Base-by-base conservation (phyloP, 495 filamentous ascomycete genomes). In the Monascus purpureus region DNA sequence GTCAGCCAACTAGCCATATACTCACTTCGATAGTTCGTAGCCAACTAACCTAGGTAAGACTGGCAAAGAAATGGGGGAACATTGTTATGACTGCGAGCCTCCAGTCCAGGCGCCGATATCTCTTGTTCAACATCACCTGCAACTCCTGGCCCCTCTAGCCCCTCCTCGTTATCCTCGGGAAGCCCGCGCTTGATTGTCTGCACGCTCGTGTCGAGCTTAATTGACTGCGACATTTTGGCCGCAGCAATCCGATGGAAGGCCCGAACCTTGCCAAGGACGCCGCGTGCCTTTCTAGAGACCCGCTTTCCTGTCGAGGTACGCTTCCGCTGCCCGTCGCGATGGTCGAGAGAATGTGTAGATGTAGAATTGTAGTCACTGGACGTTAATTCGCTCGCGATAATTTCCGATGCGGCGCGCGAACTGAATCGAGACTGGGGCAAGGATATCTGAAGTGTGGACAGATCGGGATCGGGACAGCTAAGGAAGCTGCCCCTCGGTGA, bases 201-300 rank as follows among this genome's bases (percentile, higher is more conserved):
- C 24, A 63, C 48, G 31, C 41, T 60, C 17, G 59, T 65, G 33
- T 65, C 54, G 47, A 65, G 62, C 40, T 59, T 61, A 41, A 65
- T 63, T 22, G 59, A 54, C 50, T 61, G 55, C 31, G 57, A 54
- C 61, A 65, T 65, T 36, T 57, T 63, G 43, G 54, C 55, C 27
- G 59, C 50, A 37, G 59, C 56, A 44, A 59, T 59, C 39, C 51
- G 49, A 28, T 52, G 61, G 40, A 65, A 49, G 45, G 54, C 56
- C 44, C 56, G 55, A 45, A 65, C 52, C 44, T 61, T 63, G 40
- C 57, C 57, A 45, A 65, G 53, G 39, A 65, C 61, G 42, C 57
- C 56, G 41, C 57, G 61, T 31, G 61, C 61, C 46, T 62, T 65
- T 31, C 38, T 47, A 15, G 59, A 61, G 36, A 63, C 61, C 26